Conservation (phyloP, 306 rosid species). For the Ormosia semicastrata region DNA sequence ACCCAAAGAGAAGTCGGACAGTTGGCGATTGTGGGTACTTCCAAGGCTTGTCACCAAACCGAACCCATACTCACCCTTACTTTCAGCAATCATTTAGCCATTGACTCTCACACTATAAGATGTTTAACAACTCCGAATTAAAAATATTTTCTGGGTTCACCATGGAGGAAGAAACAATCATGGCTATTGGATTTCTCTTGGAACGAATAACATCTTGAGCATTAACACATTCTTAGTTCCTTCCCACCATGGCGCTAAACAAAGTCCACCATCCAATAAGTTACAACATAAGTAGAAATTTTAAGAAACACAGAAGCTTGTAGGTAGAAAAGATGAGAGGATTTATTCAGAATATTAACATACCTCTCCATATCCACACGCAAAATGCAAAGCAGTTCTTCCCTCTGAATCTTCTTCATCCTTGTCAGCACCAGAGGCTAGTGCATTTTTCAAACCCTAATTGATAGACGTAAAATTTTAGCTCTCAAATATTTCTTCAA, state of each 20-base stretch:
- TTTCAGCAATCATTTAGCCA: slow-evolving; percentile 1
- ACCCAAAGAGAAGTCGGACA: background rate
- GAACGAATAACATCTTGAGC: background rate
- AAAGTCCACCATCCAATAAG: background rate
- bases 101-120: background rate
- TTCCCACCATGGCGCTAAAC: slow-evolving; percentile 4
- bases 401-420: slow-evolving; percentile 98
- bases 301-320: background rate
- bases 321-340: background rate
- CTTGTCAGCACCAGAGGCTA: slow-evolving; percentile 87
- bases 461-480: slow-evolving; percentile 23
- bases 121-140: background rate
- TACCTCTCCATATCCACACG: slow-evolving; percentile 99
- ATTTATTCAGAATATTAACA: slow-evolving; percentile 13
- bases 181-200: background rate
- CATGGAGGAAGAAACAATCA: background rate
- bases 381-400: slow-evolving; percentile 97
- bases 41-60: background rate
- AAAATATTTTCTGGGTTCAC: background rate
- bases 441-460: slow-evolving; percentile 85
- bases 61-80: background rate
- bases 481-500: slow-evolving; percentile 16
- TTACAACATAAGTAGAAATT: background rate
- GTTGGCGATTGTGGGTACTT: background rate
- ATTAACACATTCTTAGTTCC: background rate